Evolutionary conservation across 176 grass and related monocot genomes (phyloP), one percentile per base, ranked within the genome.

Genomic region (Canna indica): DNA sequence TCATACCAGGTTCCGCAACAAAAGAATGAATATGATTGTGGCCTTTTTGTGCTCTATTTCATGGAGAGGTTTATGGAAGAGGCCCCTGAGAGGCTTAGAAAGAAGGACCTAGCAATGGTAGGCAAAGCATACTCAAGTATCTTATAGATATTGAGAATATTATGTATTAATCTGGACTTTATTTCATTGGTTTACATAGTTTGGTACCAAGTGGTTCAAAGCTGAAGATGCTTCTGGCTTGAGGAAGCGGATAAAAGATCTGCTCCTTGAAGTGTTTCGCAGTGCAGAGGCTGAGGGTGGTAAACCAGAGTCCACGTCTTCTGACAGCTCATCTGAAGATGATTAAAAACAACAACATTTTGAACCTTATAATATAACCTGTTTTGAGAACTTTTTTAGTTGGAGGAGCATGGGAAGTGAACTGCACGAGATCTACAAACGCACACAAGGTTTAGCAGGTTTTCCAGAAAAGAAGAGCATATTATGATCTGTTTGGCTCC

Each of bases 21-120:
- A 78, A 75, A 82, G 73, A 96, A 96, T 39, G 83, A 69, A 5
- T 96, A 88, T 54, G 91, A 96, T 20, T 96, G 91, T 78, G 91
- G 91, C 18, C 22, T 91, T 70, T 96, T 96, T 76, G 90, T 91
- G 88, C 85, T 96, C 68, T 91, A 82, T 73, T 96, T 91, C 52
- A 88, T 88, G 64, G 69, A 82, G 80, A 65, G 48, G 38, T 91
- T 96, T 73, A 86, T 86, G 52, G 81, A 22, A 66, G 69, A 86
- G 30, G 88, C 91, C 59, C 91, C 91, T 57, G 66, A 86, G 79
- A 88, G 81, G 78, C 84, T 91, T 57, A 82, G 60, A 76, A 64
- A 33, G 34, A 71, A 84, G 27, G 73, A 82, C 30, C 48, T 91
- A 82, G 53, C 13, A 72, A 96, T 84, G 91, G 91, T 96, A 73